Percentiles rank a stretch among this genome's conserved stretches.
These are phyloP conservation scores for Rhodotorula diobovata DNA, from an alignment of 768 basidiomycete genomes.

Conservation along the genomic window DNA sequence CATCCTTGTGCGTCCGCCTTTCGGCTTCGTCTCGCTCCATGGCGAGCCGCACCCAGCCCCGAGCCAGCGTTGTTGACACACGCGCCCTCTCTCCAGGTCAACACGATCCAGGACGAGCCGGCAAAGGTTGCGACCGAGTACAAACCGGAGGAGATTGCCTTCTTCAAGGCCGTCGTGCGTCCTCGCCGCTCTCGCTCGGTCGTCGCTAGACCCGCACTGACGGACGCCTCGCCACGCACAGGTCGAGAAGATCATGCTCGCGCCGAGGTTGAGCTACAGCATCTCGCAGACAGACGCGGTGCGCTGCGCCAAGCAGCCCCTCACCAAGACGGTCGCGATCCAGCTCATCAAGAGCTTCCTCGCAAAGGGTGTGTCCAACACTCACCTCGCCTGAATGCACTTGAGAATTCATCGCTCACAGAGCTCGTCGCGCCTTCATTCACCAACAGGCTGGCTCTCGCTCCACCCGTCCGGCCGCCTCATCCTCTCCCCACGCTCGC, in stretches of 20 bases:
- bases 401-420: too few relatives aligned
- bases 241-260: constrained; percentile 83
- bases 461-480: constrained; percentile 58
- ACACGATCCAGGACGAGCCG: constrained; percentile 71
- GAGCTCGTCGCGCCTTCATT: too few relatives aligned
- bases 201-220: too few relatives aligned
- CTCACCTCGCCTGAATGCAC: too few relatives aligned
- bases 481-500: constrained; percentile 67
- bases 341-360: constrained; percentile 64
- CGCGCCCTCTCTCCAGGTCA: constrained; percentile 56
- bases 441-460: constrained; percentile 15
- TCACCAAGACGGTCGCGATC: constrained; percentile 67
- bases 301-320: constrained; percentile 67
- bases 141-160: constrained; percentile 68
- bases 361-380: constrained; percentile 64
- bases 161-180: constrained; percentile 75
- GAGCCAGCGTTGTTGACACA: too few relatives aligned
- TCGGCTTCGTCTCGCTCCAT: background rate
- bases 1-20: constrained; percentile 57
- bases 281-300: constrained; percentile 72
- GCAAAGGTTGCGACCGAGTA: constrained; percentile 84
- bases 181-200: background rate
- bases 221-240: constrained; percentile 44
- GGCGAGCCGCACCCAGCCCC: background rate
- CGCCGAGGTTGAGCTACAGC: constrained; percentile 67